Conservation (phyloP, 1,139 yeast species). For the Wickerhamiella infanticola region DNA sequence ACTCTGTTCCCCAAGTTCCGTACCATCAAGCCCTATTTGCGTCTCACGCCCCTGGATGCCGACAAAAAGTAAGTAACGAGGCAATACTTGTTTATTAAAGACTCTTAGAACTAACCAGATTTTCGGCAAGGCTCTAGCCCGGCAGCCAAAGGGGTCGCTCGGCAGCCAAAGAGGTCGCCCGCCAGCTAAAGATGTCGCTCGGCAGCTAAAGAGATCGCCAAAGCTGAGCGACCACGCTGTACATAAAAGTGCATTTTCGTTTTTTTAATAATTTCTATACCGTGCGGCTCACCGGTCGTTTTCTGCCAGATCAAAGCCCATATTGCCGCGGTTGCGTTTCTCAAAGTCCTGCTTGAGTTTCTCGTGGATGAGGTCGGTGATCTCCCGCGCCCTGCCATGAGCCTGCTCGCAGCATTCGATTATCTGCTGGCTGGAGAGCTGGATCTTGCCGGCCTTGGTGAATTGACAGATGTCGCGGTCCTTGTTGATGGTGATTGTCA, state of each 20-base stretch:
- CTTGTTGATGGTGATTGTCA: constrained; percentile 76
- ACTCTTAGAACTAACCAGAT: no score
- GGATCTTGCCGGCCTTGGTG: constrained; percentile 79
- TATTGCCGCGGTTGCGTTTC: constrained; percentile 21
- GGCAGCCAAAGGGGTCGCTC: no score
- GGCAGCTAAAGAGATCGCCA: no score
- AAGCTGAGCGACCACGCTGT: no score
- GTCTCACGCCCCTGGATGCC: constrained; percentile 33
- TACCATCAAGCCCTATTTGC: constrained; percentile 63
- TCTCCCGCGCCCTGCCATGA: constrained; percentile 40
- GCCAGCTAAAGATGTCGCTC: no score
- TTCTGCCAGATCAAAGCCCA: constrained; percentile 22
- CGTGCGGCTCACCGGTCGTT: constrained; percentile 15
- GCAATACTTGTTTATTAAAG: no score
- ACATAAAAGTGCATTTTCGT: no score
- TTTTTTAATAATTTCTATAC: no score
- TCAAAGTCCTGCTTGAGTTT: constrained; percentile 42
- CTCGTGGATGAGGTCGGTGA: constrained; percentile 49
- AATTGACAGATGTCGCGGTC: constrained; percentile 85
- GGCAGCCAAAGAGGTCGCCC: no score
- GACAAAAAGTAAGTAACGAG: constrained; percentile 3
- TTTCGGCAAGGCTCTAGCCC: no score
- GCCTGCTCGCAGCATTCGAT: constrained; percentile 60
- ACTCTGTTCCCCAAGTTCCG: constrained; percentile 61
- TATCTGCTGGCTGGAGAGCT: constrained; percentile 58